phyloP scores from a whole-genome alignment of 306 rosid species.

The Dalbergia cultrata region DNA sequence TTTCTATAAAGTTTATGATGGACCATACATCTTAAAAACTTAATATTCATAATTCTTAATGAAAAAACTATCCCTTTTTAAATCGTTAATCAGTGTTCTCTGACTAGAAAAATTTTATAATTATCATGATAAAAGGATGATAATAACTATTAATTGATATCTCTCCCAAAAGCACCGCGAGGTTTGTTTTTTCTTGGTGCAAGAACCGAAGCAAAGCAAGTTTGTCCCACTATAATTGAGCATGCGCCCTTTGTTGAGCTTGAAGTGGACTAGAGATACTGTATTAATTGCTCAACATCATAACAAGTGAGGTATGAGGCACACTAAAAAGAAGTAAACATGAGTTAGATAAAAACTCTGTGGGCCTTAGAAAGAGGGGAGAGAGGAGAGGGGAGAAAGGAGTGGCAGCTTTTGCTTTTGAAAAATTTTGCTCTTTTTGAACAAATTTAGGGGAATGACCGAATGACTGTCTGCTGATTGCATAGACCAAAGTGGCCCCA shows the following conservation, averaged over 20 bases:
- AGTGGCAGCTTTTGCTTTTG: slow-evolving; percentile 85
- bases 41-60: no score
- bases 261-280: slow-evolving; percentile 20
- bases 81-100: no score
- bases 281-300: not conserved
- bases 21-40: no score
- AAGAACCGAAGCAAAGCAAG: slow-evolving; percentile 11
- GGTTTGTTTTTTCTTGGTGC: not conserved
- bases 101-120: no score
- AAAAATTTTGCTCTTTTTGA: slow-evolving; percentile 68
- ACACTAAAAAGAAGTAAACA: slow-evolving; percentile 33
- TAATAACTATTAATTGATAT: no score
- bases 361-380: slow-evolving; percentile 47
- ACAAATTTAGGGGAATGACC: slow-evolving; percentile 69
- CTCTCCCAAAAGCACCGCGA: no score
- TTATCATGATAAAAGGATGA: no score
- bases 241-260: slow-evolving; percentile 31
- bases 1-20: no score
- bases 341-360: slow-evolving; percentile 41
- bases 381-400: slow-evolving; percentile 37
- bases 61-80: no score
- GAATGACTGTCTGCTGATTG: slow-evolving; percentile 69
- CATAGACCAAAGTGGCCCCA: slow-evolving; percentile 52
- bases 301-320: not conserved
- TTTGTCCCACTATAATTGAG: slow-evolving; percentile 38